A percentile compares a stretch with the other conserved stretches of the same genome.
phyloP scores from a whole-genome alignment of 768 basidiomycete species.

The Naganishia vishniacii region DNA sequence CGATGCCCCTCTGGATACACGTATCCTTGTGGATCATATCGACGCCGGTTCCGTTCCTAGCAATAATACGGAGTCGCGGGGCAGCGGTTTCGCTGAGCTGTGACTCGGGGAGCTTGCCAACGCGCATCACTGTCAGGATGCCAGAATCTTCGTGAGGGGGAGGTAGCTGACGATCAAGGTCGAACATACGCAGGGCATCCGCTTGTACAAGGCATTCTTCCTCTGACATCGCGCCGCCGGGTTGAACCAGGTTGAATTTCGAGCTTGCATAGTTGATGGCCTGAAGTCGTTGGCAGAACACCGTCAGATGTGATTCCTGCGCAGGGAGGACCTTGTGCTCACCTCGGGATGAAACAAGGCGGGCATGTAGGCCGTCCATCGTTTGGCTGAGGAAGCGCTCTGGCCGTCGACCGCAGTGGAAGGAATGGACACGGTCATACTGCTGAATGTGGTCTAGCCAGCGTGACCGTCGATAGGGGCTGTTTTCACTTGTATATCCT shows the following conservation, averaged over 20 bases:
- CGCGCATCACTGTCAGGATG: conserved; percentile 31
- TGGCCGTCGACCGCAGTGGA: background rate
- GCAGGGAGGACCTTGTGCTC: background rate
- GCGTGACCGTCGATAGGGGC: background rate
- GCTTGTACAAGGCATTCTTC: conserved; percentile 31
- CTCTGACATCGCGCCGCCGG: conserved; percentile 26
- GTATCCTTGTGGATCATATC: conserved; percentile 39
- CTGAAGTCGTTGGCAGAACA: background rate
- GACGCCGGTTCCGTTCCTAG: conserved; percentile 36
- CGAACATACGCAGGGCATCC: conserved; percentile 37
- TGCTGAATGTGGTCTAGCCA: background rate
- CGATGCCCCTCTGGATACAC: conserved; percentile 31
- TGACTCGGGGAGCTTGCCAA: conserved; percentile 26
- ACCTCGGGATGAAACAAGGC: conserved; percentile 36
- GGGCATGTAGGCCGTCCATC: conserved; percentile 34
- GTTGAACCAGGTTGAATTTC: conserved; percentile 31
- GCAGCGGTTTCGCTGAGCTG: conserved; percentile 25
- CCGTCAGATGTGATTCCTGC: background rate
- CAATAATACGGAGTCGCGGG: conserved; percentile 33
- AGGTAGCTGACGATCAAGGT: background rate
- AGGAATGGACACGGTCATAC: background rate
- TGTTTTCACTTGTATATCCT: background rate
- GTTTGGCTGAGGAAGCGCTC: background rate
- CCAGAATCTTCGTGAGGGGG: too few relatives aligned
- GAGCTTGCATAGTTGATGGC: conserved; percentile 36